A percentile compares a stretch with the other conserved stretches of the same genome.
Conservation (phyloP, 495 filamentous ascomycete species). For the Collariella sp. region DNA sequence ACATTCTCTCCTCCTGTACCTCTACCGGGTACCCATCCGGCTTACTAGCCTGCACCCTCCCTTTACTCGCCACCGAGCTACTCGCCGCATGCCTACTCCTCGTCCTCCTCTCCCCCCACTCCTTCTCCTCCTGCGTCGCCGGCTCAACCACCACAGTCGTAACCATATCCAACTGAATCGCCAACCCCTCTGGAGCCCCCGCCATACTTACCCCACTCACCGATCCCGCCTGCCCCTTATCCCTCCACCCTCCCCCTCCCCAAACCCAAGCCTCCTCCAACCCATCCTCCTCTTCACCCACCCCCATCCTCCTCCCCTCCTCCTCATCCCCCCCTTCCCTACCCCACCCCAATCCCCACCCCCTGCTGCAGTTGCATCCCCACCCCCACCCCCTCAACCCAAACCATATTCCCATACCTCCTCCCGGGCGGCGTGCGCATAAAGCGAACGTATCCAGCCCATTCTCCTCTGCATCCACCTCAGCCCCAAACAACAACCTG, state of each 20-base stretch:
- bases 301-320: constrained; percentile 18
- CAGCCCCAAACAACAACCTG: constrained; percentile 39
- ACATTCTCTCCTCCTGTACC: background rate
- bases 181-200: constrained; percentile 6
- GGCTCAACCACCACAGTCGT: constrained; percentile 36
- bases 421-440: constrained; percentile 36
- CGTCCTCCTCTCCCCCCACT: background rate
- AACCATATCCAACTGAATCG: constrained; percentile 39
- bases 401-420: constrained; percentile 37
- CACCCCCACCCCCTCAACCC: constrained; percentile 35
- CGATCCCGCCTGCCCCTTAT: background rate
- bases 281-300: constrained; percentile 2
- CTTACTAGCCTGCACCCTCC: background rate
- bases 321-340: background rate
- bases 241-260: background rate
- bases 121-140: background rate
- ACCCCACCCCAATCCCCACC: background rate
- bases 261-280: constrained; percentile 11
- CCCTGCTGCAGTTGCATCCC: background rate
- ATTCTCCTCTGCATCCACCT: constrained; percentile 31
- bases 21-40: background rate
- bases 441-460: constrained; percentile 44
- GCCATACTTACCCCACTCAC: background rate
- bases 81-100: background rate
- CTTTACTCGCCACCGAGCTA: background rate